These are phyloP conservation scores for Suillus brevipes DNA, from an alignment of 768 basidiomycete genomes.

Conservation along the genomic window DNA sequence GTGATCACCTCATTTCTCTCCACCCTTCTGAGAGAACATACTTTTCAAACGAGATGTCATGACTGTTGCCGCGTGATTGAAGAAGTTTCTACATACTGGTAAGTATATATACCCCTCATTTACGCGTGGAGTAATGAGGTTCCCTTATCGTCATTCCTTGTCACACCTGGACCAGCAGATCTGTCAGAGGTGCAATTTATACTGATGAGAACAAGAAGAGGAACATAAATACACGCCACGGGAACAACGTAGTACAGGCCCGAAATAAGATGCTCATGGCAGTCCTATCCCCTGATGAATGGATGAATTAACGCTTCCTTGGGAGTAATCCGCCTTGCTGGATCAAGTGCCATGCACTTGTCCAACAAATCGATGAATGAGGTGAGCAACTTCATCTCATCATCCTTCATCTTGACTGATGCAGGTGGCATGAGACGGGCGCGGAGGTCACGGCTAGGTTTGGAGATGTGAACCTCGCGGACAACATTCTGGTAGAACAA, in stretches of 20 bases:
- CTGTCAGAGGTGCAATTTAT: slow-evolving; percentile 14
- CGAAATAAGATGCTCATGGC: slow-evolving; percentile 11
- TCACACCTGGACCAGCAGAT: slow-evolving; percentile 16
- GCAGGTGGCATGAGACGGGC: slow-evolving; percentile 80
- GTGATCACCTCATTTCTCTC: slow-evolving; percentile 8
- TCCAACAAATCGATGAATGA: slow-evolving; percentile 91
- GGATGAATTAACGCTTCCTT: slow-evolving; percentile 87
- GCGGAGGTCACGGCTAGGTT: slow-evolving; percentile 79
- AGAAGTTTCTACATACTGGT: not conserved
- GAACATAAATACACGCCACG: slow-evolving; percentile 29
- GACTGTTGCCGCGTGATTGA: slow-evolving; percentile 1
- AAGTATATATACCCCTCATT: slow-evolving; percentile 7
- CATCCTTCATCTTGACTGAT: slow-evolving; percentile 80
- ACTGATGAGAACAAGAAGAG: slow-evolving; percentile 11
- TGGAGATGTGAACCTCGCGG: slow-evolving; percentile 79
- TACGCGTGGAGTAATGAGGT: not conserved
- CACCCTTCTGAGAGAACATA: slow-evolving; percentile 16
- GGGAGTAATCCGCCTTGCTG: slow-evolving; percentile 82
- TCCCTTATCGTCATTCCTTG: not conserved
- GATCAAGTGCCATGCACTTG: slow-evolving; percentile 86
- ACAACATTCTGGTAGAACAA: slow-evolving; percentile 63
- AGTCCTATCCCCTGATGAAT: slow-evolving; percentile 65
- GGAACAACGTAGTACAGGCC: slow-evolving; percentile 11
- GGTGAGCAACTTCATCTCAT: slow-evolving; percentile 76
- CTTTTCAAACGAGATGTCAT: slow-evolving; percentile 20